Base-by-base conservation (phyloP, 2,329 filamentous ascomycete genomes). In the Aureobasidium uvarum region DNA sequence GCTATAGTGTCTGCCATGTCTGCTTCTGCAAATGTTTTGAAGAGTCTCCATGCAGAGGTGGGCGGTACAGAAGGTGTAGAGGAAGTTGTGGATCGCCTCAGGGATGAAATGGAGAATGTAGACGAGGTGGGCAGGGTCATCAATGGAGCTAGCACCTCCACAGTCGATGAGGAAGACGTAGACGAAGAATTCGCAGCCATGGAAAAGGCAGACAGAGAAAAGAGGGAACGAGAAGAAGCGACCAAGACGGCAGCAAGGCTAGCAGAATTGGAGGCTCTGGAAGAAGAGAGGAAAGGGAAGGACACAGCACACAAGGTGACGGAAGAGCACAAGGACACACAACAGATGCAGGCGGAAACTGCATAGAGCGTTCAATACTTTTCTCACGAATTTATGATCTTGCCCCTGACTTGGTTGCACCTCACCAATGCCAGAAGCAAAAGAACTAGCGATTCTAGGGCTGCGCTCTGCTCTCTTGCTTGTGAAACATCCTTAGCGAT, bases 171-270 rank as follows among this genome's bases (percentile, higher is more conserved):
- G 73, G 83, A 74, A 23, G 93, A 96, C 75, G 86, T 98, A 64
- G 92, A 97, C 70, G 90, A 94, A 67, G 94, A 97, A 79, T 83
- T 98, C 54, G 89, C 90, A 70, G 87, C 83, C 3, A 80, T 99
- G 79, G 87, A 93, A 77, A 80, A 74, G 39, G 75, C 70, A 3
- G 74, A 75, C 67, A 71, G 68, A 62, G 73, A 72, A 67, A 74
- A 89, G 75, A 67, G 76, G 25, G 74, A 75, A 14, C 71, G 72
- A 64, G 67, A 73, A 18, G 75, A 77, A 64, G 72, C 72, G 46
- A 70, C 70, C 25, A 75, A 76, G 69, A 73, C 66, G 36, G 68
- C 70, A 63, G 69, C 60, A 65, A 65, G 65, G 31, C 50, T 68
- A 70, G 71, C 77, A 72, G 68, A 70, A 68, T 56, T 71, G 52